These are phyloP conservation scores for Spergularia bocconei DNA, from an alignment of 148 eudicot genomes.

Conservation along the genomic window DNA sequence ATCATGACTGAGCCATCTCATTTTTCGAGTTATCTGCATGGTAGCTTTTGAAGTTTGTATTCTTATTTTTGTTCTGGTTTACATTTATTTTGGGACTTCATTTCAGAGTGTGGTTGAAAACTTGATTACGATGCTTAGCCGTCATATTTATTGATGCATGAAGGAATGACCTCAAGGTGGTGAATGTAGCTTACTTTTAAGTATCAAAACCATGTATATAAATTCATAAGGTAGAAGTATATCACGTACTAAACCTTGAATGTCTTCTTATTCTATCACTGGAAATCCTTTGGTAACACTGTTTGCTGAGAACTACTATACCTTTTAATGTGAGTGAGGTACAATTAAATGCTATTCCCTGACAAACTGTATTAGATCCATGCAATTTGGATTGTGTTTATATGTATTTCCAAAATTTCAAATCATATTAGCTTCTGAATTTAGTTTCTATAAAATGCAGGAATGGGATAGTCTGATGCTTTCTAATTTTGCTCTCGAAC, in stretches of 20 bases:
- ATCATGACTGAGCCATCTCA: background rate
- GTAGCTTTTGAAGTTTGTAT: background rate
- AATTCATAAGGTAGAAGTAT: background rate
- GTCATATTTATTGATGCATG: background rate
- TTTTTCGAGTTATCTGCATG: background rate
- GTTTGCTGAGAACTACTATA: background rate
- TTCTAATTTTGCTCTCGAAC: slow-evolving; percentile 88
- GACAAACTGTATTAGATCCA: background rate
- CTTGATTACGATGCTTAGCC: background rate
- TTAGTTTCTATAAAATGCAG: slow-evolving; percentile 33
- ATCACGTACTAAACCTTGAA: background rate
- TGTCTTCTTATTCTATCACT: background rate
- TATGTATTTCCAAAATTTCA: background rate
- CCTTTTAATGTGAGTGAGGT: background rate
- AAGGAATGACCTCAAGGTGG: background rate
- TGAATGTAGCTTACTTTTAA: background rate
- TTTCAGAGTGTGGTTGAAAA: background rate
- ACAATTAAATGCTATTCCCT: background rate
- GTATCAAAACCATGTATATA: background rate
- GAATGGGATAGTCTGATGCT: slow-evolving; percentile 98
- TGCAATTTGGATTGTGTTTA: background rate
- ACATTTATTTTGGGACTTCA: background rate
- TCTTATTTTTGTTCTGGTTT: background rate
- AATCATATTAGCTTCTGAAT: slow-evolving; percentile 17
- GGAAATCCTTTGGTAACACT: slow-evolving; percentile 4